phyloP scores from a whole-genome alignment of 305 asterid species.

The Fraxinus greggii region DNA sequence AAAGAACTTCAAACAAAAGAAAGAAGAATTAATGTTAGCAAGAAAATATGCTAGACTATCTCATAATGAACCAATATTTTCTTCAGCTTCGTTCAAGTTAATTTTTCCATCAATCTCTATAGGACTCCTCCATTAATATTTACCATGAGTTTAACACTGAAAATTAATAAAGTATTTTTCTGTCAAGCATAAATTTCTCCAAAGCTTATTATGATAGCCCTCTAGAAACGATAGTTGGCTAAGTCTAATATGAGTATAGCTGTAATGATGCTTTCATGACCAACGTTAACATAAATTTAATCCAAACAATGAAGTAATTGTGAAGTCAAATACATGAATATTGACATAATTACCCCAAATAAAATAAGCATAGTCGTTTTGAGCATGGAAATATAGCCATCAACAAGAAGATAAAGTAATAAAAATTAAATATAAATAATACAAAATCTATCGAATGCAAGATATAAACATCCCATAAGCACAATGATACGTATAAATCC shows the following conservation, averaged over 20 bases:
- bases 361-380: slow-evolving; percentile 16
- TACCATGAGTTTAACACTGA: neutral
- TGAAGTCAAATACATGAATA: neutral
- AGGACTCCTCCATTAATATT: neutral
- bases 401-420: neutral
- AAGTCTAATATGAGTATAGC: slow-evolving; percentile 6
- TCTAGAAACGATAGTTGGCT: slow-evolving; percentile 14
- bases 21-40: too few species aligned
- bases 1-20: too few species aligned
- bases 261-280: too few species aligned
- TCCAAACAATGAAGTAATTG: slow-evolving; percentile 7
- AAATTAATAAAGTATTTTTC: neutral
- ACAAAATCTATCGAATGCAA: neutral
- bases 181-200: neutral
- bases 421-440: neutral
- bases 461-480: neutral
- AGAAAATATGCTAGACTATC: too few species aligned
- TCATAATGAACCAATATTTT: too few species aligned
- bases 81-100: neutral
- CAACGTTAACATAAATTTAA: neutral
- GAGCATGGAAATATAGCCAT: slow-evolving; percentile 9
- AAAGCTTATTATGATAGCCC: slow-evolving; percentile 10
- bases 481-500: neutral
- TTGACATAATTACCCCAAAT: neutral
- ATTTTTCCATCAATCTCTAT: neutral